Percentiles rank a stretch among this genome's conserved stretches.
phyloP scores from a whole-genome alignment of 257 asterid species.

The Orobanche coerulescens region DNA sequence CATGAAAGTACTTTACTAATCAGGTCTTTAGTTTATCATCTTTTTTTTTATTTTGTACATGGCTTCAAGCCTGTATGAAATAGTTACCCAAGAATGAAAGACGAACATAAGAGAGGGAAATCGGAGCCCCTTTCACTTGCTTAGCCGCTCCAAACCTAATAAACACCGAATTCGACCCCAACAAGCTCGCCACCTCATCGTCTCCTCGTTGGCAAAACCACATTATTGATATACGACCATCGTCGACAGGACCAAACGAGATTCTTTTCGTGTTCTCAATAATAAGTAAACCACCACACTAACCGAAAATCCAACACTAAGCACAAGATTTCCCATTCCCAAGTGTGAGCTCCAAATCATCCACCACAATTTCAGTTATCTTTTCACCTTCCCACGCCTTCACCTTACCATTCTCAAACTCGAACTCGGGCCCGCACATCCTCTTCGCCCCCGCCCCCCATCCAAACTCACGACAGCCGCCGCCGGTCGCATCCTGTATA shows the following conservation, averaged over 20 bases:
- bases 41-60: too few species aligned
- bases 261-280: neutral
- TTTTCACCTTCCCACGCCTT: slow-evolving; percentile 83
- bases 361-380: slow-evolving; percentile 58
- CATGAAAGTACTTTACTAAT: too few species aligned
- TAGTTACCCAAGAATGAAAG: too few species aligned
- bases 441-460: slow-evolving; percentile 51
- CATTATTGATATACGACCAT: too few species aligned
- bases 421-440: slow-evolving; percentile 64
- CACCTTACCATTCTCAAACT: slow-evolving; percentile 47
- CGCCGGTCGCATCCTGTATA: slow-evolving; percentile 10
- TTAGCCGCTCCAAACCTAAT: too few species aligned
- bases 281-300: neutral
- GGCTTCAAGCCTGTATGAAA: too few species aligned
- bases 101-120: too few species aligned
- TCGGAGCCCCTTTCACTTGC: too few species aligned
- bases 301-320: neutral
- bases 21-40: too few species aligned
- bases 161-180: too few species aligned
- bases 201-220: too few species aligned
- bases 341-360: slow-evolving; percentile 72
- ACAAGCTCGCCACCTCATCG: too few species aligned
- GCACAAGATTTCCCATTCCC: slow-evolving; percentile 45
- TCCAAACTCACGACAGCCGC: slow-evolving; percentile 34
- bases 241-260: neutral